These are phyloP conservation scores for Reutealis trisperma DNA, from an alignment of 345 rosid genomes.

Conservation along the genomic window DNA sequence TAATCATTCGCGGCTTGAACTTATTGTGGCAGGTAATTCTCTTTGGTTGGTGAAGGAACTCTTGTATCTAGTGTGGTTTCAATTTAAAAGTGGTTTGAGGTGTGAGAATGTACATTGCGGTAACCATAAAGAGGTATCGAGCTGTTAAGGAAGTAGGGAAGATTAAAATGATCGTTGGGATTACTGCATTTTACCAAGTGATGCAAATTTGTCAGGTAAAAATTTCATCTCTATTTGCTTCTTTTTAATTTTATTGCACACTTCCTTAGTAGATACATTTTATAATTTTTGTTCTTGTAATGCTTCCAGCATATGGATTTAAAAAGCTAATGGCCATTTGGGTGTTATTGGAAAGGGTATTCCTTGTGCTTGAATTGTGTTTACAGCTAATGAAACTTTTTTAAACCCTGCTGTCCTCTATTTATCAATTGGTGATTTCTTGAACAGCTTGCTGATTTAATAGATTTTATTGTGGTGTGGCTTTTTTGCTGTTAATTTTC, in stretches of 20 bases:
- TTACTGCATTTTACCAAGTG: conserved; percentile 65
- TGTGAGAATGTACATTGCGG: conserved; percentile 78
- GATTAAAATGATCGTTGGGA: conserved; percentile 75
- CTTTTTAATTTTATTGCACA: neutral
- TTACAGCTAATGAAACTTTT: neutral
- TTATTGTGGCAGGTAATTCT: conserved; percentile 40
- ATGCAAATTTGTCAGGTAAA: conserved; percentile 93
- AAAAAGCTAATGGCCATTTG: neutral
- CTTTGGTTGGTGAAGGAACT: conserved; percentile 15
- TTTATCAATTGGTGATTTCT: neutral
- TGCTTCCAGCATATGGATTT: neutral
- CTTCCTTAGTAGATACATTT: neutral
- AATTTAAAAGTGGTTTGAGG: conserved; percentile 40
- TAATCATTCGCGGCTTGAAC: neutral
- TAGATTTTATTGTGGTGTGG: neutral
- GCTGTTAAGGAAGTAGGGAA: conserved; percentile 71
- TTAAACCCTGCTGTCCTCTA: neutral
- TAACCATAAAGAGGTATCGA: conserved; percentile 69
- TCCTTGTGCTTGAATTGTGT: neutral
- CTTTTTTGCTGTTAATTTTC: neutral
- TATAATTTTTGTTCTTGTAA: neutral
- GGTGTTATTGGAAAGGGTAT: neutral
- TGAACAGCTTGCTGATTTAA: neutral
- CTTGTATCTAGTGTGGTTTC: conserved; percentile 22
- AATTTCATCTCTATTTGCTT: neutral